Evolutionary conservation across 495 filamentous ascomycete genomes (phyloP).

Genomic region (Endocarpon pusillum): DNA sequence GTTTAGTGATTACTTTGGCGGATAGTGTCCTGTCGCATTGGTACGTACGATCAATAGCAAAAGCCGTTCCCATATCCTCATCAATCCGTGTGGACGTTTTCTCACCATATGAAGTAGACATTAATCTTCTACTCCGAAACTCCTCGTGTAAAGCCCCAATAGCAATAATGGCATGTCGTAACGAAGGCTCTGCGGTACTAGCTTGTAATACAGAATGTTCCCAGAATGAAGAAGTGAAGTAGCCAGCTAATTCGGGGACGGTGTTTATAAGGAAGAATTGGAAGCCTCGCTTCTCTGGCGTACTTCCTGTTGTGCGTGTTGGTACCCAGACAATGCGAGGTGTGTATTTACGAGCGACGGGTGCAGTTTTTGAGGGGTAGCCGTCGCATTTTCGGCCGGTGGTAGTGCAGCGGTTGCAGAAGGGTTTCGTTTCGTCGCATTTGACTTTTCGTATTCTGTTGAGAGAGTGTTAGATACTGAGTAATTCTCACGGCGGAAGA

Average conservation of each 20-base stretch:
- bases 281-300: slow-evolving; percentile 35
- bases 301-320: no score
- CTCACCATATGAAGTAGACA: no score
- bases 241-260: slow-evolving; percentile 16
- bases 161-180: neutral
- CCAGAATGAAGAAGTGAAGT: neutral
- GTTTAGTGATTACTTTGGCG: no score
- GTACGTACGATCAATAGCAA: no score
- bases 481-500: no score
- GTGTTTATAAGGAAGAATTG: slow-evolving; percentile 42
- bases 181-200: neutral
- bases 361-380: slow-evolving; percentile 4
- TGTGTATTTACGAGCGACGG: slow-evolving; percentile 1
- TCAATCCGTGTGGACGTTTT: no score
- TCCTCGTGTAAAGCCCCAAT: neutral
- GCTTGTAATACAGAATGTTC: neutral
- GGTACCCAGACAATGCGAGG: slow-evolving; percentile 5
- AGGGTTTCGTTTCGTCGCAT: slow-evolving; percentile 30
- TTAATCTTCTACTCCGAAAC: no score
- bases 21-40: no score
- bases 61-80: no score
- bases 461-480: no score
- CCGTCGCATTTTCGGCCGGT: slow-evolving; percentile 24
- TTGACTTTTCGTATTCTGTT: slow-evolving; percentile 25
- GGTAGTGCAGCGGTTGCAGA: slow-evolving; percentile 17